Evolutionary conservation across 2,329 filamentous ascomycete species (phyloP).

Genomic region (Cadophora malorum): DNA sequence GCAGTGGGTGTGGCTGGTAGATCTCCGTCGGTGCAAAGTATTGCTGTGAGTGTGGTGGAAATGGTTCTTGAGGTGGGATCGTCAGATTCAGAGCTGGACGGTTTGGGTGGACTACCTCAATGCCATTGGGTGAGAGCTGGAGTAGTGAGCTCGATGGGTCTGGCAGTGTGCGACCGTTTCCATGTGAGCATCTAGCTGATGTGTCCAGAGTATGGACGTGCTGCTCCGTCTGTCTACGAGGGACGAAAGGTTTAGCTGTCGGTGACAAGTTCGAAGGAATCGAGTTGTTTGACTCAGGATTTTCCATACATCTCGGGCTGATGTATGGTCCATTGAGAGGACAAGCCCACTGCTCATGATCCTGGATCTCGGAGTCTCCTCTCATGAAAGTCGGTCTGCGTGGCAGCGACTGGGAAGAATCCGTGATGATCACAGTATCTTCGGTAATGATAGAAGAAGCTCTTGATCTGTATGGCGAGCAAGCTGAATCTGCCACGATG

Average conservation of each 20-base stretch:
- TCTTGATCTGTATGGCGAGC: background rate
- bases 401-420: background rate
- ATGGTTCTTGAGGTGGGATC: background rate
- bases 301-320: background rate
- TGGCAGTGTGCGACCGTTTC: background rate
- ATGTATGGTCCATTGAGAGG: background rate
- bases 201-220: background rate
- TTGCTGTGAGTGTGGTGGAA: background rate
- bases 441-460: background rate
- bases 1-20: too few species aligned
- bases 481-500: background rate
- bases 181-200: background rate
- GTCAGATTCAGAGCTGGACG: background rate
- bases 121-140: background rate
- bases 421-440: background rate
- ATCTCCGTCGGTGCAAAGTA: background rate
- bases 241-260: background rate
- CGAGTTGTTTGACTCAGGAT: background rate
- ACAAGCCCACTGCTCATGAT: background rate
- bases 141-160: background rate
- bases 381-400: background rate
- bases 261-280: background rate
- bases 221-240: background rate
- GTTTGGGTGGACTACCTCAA: background rate
- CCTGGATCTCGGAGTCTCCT: background rate